phyloP scores from a whole-genome alignment of 305 asterid species.

The Vinca major region DNA sequence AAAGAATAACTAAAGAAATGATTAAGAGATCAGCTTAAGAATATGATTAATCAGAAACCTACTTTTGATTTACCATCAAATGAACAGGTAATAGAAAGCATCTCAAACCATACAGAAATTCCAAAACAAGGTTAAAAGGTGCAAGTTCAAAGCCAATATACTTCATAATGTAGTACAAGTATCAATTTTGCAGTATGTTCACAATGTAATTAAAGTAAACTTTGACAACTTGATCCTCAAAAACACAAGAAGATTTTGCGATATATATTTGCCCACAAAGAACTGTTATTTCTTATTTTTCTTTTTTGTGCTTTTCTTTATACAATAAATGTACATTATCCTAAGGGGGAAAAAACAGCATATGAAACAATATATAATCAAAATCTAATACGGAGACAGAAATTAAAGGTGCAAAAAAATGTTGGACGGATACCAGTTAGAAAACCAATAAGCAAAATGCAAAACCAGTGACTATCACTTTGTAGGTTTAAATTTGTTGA shows the following conservation, averaged over 20 bases:
- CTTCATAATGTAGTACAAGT: no score
- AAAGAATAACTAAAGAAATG: no score
- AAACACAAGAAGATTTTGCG: not conserved
- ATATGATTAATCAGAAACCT: no score
- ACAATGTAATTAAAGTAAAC: not conserved
- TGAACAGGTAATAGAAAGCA: no score
- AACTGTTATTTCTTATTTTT: slow-evolving; percentile 25
- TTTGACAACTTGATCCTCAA: not conserved
- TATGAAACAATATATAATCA: slow-evolving; percentile 23
- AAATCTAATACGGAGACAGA: slow-evolving; percentile 22
- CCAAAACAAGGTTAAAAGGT: no score
- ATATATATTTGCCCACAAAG: slow-evolving; percentile 17
- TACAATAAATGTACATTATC: slow-evolving; percentile 53
- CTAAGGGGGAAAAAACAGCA: slow-evolving; percentile 25
- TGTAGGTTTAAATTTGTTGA: slow-evolving; percentile 61
- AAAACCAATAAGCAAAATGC: slow-evolving; percentile 19
- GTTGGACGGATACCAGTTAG: slow-evolving; percentile 22
- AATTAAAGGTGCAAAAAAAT: slow-evolving; percentile 8
- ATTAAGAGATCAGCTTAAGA: no score
- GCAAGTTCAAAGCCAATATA: no score
- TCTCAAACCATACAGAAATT: no score
- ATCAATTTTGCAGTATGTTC: no score
- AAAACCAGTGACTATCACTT: slow-evolving; percentile 41
- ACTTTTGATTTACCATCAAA: no score
- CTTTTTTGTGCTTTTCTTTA: slow-evolving; percentile 37